Evolutionary conservation across 495 filamentous ascomycete genomes (phyloP).

Genomic region (Tuber aestivum): DNA sequence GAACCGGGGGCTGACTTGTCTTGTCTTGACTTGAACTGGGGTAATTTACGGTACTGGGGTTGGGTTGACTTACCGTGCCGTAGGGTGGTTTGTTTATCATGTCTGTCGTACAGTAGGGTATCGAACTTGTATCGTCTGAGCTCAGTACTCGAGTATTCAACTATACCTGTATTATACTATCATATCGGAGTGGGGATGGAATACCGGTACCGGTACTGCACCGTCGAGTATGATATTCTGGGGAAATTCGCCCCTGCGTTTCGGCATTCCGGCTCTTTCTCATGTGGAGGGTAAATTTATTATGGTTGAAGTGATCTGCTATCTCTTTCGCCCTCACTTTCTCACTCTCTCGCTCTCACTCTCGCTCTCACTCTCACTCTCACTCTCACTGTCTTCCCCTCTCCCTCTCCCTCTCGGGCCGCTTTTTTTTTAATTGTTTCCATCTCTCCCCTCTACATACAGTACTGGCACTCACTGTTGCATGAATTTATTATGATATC

Average conservation of each 20-base stretch:
- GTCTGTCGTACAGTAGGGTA: not conserved
- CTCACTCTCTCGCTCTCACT: no score
- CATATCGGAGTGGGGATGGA: not conserved
- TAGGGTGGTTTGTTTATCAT: no score
- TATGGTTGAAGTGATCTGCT: not conserved
- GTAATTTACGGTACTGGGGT: no score
- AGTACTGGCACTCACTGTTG: no score
- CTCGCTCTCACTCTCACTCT: no score
- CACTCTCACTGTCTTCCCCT: no score
- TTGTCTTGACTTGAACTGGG: no score
- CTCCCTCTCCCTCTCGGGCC: not conserved
- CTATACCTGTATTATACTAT: no score
- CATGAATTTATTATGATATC: not conserved
- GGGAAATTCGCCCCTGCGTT: not conserved
- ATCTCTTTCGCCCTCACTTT: no score
- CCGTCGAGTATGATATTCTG: not conserved
- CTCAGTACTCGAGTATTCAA: no score
- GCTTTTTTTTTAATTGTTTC: not conserved
- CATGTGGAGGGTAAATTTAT: not conserved
- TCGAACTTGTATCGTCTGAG: not conserved
- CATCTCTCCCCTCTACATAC: not conserved
- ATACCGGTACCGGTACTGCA: no score
- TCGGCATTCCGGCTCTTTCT: not conserved
- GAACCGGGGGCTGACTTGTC: not conserved
- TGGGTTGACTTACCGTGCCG: no score